Conservation (phyloP, 805 yeast genomes). For the Barnettozyma botsteinii region DNA sequence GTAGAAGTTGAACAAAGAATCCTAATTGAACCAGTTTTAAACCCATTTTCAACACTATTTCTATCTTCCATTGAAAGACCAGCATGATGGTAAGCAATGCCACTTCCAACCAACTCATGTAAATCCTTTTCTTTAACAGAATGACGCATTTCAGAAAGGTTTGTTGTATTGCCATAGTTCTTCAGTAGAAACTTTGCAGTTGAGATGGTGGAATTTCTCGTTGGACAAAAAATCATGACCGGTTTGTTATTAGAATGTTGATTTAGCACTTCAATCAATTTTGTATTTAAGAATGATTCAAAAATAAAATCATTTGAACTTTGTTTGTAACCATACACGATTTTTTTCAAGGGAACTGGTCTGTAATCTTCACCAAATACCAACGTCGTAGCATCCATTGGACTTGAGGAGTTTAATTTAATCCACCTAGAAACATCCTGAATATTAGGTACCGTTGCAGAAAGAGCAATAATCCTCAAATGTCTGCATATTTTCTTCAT, state of each 20-base stretch:
- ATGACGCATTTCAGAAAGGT: not conserved
- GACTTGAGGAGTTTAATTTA: conserved; percentile 18
- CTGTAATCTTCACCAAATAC: conserved; percentile 43
- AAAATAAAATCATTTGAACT: conserved; percentile 41
- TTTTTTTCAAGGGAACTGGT: conserved; percentile 36
- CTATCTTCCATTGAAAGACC: conserved; percentile 47
- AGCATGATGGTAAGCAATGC: conserved; percentile 55
- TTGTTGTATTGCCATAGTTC: conserved; percentile 9
- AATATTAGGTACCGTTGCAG: conserved; percentile 52
- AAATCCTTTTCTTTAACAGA: conserved; percentile 27
- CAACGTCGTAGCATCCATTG: conserved; percentile 30
- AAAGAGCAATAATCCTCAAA: conserved; percentile 40
- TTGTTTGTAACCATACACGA: conserved; percentile 40
- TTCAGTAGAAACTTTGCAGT: conserved; percentile 39
- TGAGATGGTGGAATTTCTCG: conserved; percentile 40
- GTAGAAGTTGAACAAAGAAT: conserved; percentile 55
- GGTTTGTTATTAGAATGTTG: conserved; percentile 38
- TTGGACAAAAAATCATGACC: conserved; percentile 46
- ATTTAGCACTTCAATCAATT: conserved; percentile 35
- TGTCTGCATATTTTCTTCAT: conserved; percentile 35
- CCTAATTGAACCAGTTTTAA: conserved; percentile 36
- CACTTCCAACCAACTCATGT: conserved; percentile 22
- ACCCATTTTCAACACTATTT: conserved; percentile 37
- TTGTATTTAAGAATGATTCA: conserved; percentile 39
- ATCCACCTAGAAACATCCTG: conserved; percentile 44